Evolutionary conservation across 1,139 yeast genomes (phyloP).

Genomic region (Hansenula lynferdii): DNA sequence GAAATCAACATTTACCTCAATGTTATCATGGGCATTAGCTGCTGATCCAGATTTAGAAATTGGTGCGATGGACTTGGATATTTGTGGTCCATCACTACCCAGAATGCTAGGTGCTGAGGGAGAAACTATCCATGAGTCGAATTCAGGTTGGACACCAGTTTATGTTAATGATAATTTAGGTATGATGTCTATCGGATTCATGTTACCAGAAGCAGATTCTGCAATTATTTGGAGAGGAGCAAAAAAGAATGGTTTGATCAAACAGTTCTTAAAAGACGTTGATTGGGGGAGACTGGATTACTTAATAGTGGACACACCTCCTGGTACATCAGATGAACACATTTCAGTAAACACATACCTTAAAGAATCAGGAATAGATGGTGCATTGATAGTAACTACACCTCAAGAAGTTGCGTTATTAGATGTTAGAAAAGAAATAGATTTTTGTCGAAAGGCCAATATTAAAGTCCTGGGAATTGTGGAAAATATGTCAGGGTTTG

Average conservation of each 20-base stretch:
- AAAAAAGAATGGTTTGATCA: conserved; percentile 88
- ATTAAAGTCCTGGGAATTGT: conserved; percentile 85
- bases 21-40: conserved; percentile 95
- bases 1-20: conserved; percentile 89
- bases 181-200: conserved; percentile 91
- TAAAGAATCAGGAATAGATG: conserved; percentile 90
- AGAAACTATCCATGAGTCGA: conserved; percentile 83
- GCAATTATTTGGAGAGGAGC: conserved; percentile 98
- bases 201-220: conserved; percentile 91
- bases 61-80: conserved; percentile 96
- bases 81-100: conserved; percentile 97
- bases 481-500: conserved; percentile 98
- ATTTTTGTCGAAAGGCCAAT: conserved; percentile 88
- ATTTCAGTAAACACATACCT: conserved; percentile 81
- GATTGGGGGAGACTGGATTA: conserved; percentile 96
- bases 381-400: conserved; percentile 92
- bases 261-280: conserved; percentile 91
- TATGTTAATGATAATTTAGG: conserved; percentile 94
- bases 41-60: conserved; percentile 83
- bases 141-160: conserved; percentile 95
- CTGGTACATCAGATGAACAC: conserved; percentile 98
- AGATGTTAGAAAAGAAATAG: conserved; percentile 94
- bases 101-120: conserved; percentile 91
- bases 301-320: conserved; percentile 93
- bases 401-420: conserved; percentile 96